phyloP scores from a whole-genome alignment of 2,329 filamentous ascomycete species.

The Trichoderma pleuroti region DNA sequence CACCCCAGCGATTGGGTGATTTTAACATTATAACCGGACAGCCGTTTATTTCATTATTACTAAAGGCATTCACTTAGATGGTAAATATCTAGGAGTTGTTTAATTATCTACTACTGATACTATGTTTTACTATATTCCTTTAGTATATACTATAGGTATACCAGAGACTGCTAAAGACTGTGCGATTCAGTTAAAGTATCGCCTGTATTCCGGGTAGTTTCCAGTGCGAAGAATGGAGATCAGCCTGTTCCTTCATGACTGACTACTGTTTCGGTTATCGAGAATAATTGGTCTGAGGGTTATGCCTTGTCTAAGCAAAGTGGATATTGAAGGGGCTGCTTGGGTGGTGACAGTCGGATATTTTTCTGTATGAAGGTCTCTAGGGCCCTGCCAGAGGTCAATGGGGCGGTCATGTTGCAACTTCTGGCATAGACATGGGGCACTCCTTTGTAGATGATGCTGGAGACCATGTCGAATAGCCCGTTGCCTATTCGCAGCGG shows the following conservation, averaged over 20 bases:
- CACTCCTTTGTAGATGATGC: not conserved
- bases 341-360: not conserved
- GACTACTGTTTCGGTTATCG: not conserved
- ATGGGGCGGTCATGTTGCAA: not conserved
- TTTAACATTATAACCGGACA: not conserved
- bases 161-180: too few relatives aligned
- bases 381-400: not conserved
- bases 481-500: conserved; percentile 19
- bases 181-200: not conserved
- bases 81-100: not conserved
- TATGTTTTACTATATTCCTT: not conserved
- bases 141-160: not conserved
- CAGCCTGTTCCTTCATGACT: not conserved
- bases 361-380: not conserved
- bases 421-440: not conserved
- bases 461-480: not conserved
- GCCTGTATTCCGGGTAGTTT: not conserved
- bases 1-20: not conserved
- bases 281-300: not conserved
- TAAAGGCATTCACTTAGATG: not conserved
- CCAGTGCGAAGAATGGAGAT: not conserved
- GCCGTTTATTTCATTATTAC: not conserved
- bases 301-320: not conserved
- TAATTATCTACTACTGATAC: not conserved
- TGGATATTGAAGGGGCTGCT: not conserved